Percentiles rank a stretch among this genome's conserved stretches.
These are phyloP conservation scores for Serendipita sp. DNA, from an alignment of 768 basidiomycete genomes.

Conservation along the genomic window DNA sequence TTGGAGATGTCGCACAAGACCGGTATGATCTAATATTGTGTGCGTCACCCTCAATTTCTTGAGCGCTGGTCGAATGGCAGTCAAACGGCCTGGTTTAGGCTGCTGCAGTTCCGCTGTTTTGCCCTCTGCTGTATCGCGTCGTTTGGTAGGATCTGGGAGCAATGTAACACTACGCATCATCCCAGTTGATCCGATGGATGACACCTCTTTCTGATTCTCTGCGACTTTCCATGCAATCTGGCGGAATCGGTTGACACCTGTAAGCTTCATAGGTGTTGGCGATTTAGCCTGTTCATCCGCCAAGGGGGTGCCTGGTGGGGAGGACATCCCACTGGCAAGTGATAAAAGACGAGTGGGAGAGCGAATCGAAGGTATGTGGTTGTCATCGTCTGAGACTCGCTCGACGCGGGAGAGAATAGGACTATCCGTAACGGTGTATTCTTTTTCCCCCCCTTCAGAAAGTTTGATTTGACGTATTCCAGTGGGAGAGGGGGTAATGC, in stretches of 20 bases:
- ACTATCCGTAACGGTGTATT: neutral
- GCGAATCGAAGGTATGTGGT: neutral
- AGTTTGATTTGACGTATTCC: neutral
- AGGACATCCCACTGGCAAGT: neutral
- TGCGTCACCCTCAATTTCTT: slow-evolving; percentile 37
- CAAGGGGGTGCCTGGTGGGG: neutral
- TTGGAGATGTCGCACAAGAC: slow-evolving; percentile 54
- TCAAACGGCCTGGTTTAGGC: slow-evolving; percentile 33
- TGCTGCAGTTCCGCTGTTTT: slow-evolving; percentile 9
- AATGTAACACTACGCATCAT: neutral
- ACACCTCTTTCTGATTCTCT: neutral
- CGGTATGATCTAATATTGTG: slow-evolving; percentile 46
- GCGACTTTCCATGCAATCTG: slow-evolving; percentile 1
- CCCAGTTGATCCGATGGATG: slow-evolving; percentile 12
- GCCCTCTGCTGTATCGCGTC: slow-evolving; percentile 9
- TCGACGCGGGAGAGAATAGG: neutral
- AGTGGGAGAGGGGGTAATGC: neutral
- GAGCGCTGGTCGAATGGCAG: slow-evolving; percentile 39
- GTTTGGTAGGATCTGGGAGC: neutral
- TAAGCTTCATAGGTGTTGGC: neutral
- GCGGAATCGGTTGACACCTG: neutral
- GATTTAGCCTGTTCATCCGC: neutral
- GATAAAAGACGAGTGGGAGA: neutral
- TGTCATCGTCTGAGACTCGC: neutral
- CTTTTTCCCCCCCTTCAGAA: neutral